A percentile compares a stretch with the other conserved stretches of the same genome.
phyloP scores from a whole-genome alignment of 345 rosid genomes.

The Eucalyptus victrix region DNA sequence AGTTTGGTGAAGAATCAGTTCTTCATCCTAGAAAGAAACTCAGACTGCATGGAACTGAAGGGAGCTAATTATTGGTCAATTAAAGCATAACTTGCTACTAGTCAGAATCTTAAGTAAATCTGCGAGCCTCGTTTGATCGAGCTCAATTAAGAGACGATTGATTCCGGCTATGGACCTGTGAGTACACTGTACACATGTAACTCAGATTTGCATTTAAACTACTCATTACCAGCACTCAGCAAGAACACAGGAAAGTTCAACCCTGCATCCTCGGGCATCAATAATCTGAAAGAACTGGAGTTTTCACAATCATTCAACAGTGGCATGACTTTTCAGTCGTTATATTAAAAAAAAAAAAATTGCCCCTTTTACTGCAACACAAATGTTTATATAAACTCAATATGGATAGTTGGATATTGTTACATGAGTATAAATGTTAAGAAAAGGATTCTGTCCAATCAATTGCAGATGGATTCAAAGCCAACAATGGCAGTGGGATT shows the following conservation, averaged over 20 bases:
- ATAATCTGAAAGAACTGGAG: neutral
- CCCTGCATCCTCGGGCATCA: neutral
- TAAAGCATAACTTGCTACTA: neutral
- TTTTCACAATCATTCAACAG: neutral
- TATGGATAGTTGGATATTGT: neutral
- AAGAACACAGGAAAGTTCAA: neutral
- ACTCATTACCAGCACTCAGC: neutral
- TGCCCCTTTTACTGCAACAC: neutral
- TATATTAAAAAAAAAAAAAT: too few species aligned
- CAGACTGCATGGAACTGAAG: neutral
- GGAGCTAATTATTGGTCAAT: neutral
- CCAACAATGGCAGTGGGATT: neutral
- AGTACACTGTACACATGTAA: neutral
- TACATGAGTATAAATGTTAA: neutral
- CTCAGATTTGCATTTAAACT: neutral
- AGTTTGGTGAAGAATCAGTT: neutral
- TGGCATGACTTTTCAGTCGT: neutral
- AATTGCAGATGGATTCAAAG: neutral
- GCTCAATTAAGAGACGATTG: neutral
- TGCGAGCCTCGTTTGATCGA: neutral
- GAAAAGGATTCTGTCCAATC: neutral
- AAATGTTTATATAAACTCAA: neutral
- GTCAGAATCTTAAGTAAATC: neutral
- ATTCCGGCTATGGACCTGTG: neutral
- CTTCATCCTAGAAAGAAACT: neutral